A percentile compares a stretch with the other conserved stretches of the same genome.
phyloP scores from a whole-genome alignment of 176 grass and related monocot species.

The Eleusine indica region DNA sequence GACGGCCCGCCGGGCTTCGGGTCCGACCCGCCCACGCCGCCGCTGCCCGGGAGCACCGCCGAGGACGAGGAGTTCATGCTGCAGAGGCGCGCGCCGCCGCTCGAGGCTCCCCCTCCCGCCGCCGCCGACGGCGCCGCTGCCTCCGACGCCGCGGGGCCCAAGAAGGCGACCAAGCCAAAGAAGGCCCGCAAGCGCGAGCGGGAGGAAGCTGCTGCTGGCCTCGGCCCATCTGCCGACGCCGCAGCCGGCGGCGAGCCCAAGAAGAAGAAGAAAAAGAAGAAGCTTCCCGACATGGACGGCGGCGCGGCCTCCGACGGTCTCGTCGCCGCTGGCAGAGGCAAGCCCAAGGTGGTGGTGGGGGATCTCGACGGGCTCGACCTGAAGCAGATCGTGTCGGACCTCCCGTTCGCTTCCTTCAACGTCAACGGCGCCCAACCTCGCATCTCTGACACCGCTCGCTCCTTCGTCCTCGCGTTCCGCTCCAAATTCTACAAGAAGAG shows the following conservation, averaged over 20 bases:
- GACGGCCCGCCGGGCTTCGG: conserved; percentile 51
- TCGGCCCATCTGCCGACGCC: background rate
- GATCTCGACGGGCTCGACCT: conserved; percentile 52
- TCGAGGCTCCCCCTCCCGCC: background rate
- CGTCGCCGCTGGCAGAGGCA: background rate
- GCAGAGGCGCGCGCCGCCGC: conserved; percentile 36
- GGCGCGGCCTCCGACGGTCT: background rate
- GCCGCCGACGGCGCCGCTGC: background rate
- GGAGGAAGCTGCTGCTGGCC: conserved; percentile 21
- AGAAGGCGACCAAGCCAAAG: conserved; percentile 45
- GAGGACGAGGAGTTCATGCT: conserved; percentile 52
- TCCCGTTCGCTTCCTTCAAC: conserved; percentile 64
- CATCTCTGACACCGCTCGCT: conserved; percentile 45
- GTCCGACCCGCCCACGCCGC: conserved; percentile 35
- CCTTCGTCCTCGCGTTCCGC: conserved; percentile 75
- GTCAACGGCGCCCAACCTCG: conserved; percentile 42
- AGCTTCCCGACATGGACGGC: conserved; percentile 26
- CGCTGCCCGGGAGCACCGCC: conserved; percentile 10
- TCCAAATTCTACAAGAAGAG: conserved; percentile 83
- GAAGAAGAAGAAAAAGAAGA: conserved; percentile 75
- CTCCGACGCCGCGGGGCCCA: background rate
- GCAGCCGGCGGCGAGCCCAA: conserved; percentile 31
- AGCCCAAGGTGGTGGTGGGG: conserved; percentile 3
- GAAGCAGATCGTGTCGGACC: conserved; percentile 65
- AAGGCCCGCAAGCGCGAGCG: conserved; percentile 63